These are phyloP conservation scores for Fragosphaeria purpurea DNA, from an alignment of 2,329 filamentous ascomycete species.

Conservation along the genomic window DNA sequence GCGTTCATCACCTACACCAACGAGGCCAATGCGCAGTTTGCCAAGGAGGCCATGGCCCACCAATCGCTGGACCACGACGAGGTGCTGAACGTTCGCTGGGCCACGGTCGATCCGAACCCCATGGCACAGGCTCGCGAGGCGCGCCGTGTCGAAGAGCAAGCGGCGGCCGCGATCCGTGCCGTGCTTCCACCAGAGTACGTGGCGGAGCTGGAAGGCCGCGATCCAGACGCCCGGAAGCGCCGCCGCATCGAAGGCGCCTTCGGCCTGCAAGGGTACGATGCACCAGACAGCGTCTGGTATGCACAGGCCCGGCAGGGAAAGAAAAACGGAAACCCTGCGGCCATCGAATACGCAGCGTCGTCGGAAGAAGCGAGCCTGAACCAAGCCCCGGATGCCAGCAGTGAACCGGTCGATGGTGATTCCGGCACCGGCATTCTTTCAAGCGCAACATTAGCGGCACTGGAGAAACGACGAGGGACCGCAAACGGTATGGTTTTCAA, in stretches of 20 bases:
- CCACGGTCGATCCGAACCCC: slow-evolving; percentile 91
- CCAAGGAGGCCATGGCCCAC: slow-evolving; percentile 92
- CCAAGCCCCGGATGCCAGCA: too few species aligned
- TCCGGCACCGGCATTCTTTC: slow-evolving; percentile 56
- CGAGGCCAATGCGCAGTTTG: slow-evolving; percentile 81
- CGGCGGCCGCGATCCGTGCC: slow-evolving; percentile 81
- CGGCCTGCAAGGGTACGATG: slow-evolving; percentile 83
- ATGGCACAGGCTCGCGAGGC: slow-evolving; percentile 89
- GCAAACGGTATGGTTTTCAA: slow-evolving; percentile 44
- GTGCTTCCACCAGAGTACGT: slow-evolving; percentile 86
- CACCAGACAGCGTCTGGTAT: slow-evolving; percentile 89
- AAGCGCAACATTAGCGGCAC: slow-evolving; percentile 66
- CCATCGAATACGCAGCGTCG: slow-evolving; percentile 31
- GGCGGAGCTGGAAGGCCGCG: slow-evolving; percentile 84
- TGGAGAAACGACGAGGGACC: slow-evolving; percentile 39
- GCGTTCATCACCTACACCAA: slow-evolving; percentile 93
- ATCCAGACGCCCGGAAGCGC: slow-evolving; percentile 77
- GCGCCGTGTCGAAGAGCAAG: slow-evolving; percentile 83
- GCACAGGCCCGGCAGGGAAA: slow-evolving; percentile 53
- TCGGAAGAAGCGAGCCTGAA: slow-evolving; percentile 32
- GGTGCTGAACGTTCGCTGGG: slow-evolving; percentile 93
- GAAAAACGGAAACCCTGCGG: slow-evolving; percentile 37
- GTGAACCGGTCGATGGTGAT: too few species aligned
- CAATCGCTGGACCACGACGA: slow-evolving; percentile 87
- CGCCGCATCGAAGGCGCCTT: slow-evolving; percentile 85